Conservation (phyloP, 805 yeast species). For the Suhomyces canberraensis region DNA sequence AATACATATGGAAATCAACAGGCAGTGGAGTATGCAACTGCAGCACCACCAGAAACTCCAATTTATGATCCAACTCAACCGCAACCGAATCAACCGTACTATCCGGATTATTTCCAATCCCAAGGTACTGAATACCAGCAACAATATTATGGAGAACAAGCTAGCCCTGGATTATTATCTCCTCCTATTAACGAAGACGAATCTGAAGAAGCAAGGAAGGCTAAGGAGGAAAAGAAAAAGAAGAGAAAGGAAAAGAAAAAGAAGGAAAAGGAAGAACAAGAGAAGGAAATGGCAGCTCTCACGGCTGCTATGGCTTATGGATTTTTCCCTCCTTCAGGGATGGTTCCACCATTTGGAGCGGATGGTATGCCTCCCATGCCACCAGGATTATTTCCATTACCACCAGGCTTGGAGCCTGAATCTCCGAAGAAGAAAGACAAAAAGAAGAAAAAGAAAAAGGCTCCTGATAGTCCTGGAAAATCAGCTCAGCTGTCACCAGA, state of each 20-base stretch:
- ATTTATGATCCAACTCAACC: too few relatives aligned
- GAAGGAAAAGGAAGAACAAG: constrained; percentile 13
- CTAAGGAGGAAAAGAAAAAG: constrained; percentile 13
- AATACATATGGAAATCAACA: neutral
- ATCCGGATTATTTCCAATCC: too few relatives aligned
- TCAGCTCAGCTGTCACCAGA: neutral
- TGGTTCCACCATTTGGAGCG: constrained; percentile 10
- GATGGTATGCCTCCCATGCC: constrained; percentile 9
- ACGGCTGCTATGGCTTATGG: constrained; percentile 10
- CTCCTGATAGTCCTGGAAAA: neutral
- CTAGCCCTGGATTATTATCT: constrained; percentile 1
- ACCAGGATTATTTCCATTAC: constrained; percentile 11
- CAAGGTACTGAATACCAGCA: neutral
- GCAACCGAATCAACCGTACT: too few relatives aligned
- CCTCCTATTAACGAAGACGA: constrained; percentile 2
- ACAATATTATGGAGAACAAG: neutral
- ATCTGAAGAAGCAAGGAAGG: constrained; percentile 8
- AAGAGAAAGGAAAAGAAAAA: constrained; percentile 16
- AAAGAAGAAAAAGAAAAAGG: constrained; percentile 13
- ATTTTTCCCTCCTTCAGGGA: constrained; percentile 7
- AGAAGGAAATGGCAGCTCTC: constrained; percentile 8
- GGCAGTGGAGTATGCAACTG: neutral
- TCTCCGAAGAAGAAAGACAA: constrained; percentile 11
- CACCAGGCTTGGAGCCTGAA: constrained; percentile 9
- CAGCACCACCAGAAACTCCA: too few relatives aligned